Evolutionary conservation across 805 yeast species (phyloP).

Genomic region (Ogataea kodamae): DNA sequence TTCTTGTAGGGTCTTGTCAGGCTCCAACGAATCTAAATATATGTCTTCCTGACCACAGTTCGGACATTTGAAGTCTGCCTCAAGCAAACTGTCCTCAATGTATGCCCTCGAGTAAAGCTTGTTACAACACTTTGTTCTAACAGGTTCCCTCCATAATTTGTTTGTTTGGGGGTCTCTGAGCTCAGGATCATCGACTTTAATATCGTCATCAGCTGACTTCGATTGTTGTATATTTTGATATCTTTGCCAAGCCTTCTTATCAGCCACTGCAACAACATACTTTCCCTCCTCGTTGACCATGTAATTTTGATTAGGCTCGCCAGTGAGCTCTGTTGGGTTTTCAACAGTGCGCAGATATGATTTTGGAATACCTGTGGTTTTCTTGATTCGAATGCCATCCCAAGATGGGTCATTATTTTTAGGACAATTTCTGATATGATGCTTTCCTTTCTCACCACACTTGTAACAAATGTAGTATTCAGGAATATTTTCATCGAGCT

Average conservation of each 20-base stretch:
- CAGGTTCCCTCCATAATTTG: slow-evolving; percentile 66
- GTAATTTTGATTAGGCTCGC: slow-evolving; percentile 52
- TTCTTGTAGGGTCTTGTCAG: slow-evolving; percentile 56
- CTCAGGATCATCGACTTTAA: slow-evolving; percentile 52
- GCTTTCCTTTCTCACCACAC: slow-evolving; percentile 90
- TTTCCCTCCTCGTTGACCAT: slow-evolving; percentile 94
- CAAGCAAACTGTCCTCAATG: slow-evolving; percentile 65
- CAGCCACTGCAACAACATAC: slow-evolving; percentile 95
- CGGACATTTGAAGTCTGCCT: slow-evolving; percentile 88
- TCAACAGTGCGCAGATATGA: slow-evolving; percentile 84
- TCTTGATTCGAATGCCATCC: slow-evolving; percentile 85
- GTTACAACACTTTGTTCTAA: slow-evolving; percentile 70
- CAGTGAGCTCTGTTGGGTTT: slow-evolving; percentile 59
- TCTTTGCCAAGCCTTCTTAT: slow-evolving; percentile 82
- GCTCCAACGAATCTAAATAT: slow-evolving; percentile 65
- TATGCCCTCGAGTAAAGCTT: slow-evolving; percentile 55
- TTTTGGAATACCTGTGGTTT: slow-evolving; percentile 97
- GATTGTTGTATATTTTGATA: slow-evolving; percentile 66
- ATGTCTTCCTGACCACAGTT: slow-evolving; percentile 73
- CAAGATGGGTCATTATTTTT: slow-evolving; percentile 88
- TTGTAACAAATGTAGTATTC: slow-evolving; percentile 95
- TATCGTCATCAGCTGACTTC: slow-evolving; percentile 25
- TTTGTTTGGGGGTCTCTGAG: slow-evolving; percentile 65
- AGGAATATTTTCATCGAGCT: slow-evolving; percentile 77
- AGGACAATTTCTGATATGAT: slow-evolving; percentile 96